phyloP scores from a whole-genome alignment of 345 rosid species.

The Citrus trifoliata region DNA sequence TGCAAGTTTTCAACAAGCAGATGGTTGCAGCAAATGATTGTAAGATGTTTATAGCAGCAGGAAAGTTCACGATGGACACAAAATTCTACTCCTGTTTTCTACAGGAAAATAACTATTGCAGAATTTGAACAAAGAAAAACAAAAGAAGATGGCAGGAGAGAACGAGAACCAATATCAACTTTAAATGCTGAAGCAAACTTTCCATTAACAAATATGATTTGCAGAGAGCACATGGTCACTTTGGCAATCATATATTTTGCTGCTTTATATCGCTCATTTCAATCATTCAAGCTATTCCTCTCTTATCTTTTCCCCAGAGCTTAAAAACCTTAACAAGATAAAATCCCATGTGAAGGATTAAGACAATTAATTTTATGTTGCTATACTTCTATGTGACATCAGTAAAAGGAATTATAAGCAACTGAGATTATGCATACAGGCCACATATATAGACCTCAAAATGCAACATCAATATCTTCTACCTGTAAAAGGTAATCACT shows the following conservation, averaged over 20 bases:
- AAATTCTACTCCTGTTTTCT: background rate
- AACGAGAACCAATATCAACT: background rate
- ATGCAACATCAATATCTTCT: background rate
- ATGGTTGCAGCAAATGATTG: background rate
- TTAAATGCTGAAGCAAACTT: background rate
- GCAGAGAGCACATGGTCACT: background rate
- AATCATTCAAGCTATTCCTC: background rate
- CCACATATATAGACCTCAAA: background rate
- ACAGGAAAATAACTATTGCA: background rate
- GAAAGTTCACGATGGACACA: background rate
- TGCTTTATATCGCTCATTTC: background rate
- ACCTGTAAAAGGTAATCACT: background rate
- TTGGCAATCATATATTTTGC: background rate
- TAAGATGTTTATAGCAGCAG: background rate
- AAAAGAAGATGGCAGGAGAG: background rate
- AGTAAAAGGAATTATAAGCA: background rate
- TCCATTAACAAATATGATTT: background rate
- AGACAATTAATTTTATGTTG: background rate
- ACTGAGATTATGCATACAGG: background rate
- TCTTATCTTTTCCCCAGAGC: background rate
- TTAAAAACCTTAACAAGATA: background rate
- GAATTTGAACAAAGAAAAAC: background rate
- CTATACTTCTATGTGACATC: background rate
- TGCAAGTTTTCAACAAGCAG: conserved; percentile 23
- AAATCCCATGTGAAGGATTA: background rate